Base-by-base conservation (phyloP, 371 early-diverging fungal species). In the Smittium mucronatum region DNA sequence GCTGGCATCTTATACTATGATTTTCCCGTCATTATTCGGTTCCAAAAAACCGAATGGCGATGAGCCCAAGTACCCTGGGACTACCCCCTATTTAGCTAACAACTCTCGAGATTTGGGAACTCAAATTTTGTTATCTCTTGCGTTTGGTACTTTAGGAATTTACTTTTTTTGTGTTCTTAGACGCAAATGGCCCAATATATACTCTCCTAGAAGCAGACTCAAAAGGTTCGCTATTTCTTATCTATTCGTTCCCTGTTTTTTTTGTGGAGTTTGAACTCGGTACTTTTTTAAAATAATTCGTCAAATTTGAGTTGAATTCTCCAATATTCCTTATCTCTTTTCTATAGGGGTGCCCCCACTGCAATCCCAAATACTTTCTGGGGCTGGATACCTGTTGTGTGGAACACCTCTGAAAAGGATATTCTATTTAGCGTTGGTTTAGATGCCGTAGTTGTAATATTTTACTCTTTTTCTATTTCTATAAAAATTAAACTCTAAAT, bases 101-200 rank as follows among this genome's bases (percentile, higher is more conserved):
- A 67, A 78, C 68, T 73, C 74, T 21, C 75, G 75, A 70, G 77
- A 78, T 72, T 65, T 78, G 34, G 70, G 74, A 34, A 76, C 78
- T 1, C 75, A 75, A 64, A 72, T 75, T 5, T 71, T 72, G 17
- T 72, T 78, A 26, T 70, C 78, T 36, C 30, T 69, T 35, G 57
- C 70, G 0, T 64, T 78, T 17, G 78, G 78, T 61, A 74, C 71
- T 34, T 61, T 70, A 0, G 76, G 75, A 11, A 70, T 79, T 30
- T n/a, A 69, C 2, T 66, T 71, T 33, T 79, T 79, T 64, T 79
- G 80, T 57, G 64, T 75, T 15, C 70, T 79, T 59, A 75, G 80
- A 34, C 73, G 71, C 29, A 76, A 78, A 31, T 79, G 80, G 80
- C 80, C 80, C 5, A 72, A 74, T 60, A 75, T 79, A 11, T 79